phyloP scores from a whole-genome alignment of 2,329 filamentous ascomycete species.

The Trichoderma semiorbis region DNA sequence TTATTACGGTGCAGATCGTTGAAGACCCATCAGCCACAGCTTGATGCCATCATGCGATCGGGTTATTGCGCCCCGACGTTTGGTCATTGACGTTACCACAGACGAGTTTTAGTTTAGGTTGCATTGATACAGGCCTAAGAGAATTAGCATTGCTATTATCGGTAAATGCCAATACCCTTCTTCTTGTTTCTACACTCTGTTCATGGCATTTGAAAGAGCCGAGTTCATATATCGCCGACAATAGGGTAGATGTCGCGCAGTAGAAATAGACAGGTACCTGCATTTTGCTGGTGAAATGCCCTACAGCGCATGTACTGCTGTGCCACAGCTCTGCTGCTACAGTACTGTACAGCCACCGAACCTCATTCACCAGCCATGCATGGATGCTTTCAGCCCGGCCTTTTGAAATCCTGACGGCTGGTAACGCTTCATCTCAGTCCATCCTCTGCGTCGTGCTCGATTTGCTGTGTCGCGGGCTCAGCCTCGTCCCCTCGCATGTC shows the following conservation, averaged over 20 bases:
- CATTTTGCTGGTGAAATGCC: not conserved
- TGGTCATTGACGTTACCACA: not conserved
- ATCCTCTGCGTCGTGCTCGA: not conserved
- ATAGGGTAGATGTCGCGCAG: not conserved
- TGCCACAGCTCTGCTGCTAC: not conserved
- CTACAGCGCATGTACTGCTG: not conserved
- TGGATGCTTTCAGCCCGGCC: not conserved
- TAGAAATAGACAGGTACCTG: not conserved
- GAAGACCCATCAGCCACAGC: not conserved
- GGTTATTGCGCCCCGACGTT: not conserved
- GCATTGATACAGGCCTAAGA: not conserved
- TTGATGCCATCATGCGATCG: not conserved
- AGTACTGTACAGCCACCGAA: not conserved
- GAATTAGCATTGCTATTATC: not conserved
- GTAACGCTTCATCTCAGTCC: not conserved
- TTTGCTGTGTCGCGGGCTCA: not conserved
- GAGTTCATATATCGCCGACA: not conserved
- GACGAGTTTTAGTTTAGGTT: not conserved
- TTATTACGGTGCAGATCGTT: not conserved
- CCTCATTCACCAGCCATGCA: not conserved
- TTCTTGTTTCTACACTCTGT: not conserved
- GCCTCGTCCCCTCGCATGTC: slow-evolving; percentile 4
- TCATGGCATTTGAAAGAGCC: not conserved
- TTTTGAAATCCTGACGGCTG: not conserved
- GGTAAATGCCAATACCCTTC: not conserved